Conservation (phyloP, 352 stramenopile species). For the Detonula confervacea region DNA sequence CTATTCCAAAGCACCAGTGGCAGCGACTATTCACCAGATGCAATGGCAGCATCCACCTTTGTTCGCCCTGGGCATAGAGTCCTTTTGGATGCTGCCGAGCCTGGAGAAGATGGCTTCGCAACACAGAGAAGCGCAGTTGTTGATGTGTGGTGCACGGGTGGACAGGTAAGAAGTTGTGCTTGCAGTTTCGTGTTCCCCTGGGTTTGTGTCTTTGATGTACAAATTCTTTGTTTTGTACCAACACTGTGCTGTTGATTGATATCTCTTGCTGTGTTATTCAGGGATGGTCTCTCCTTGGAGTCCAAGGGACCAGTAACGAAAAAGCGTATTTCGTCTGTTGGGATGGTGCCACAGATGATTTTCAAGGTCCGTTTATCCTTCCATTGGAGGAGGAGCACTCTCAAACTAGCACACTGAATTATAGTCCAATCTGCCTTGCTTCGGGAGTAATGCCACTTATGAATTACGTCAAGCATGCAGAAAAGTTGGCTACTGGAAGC, state of each 20-base stretch:
- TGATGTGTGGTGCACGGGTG: constrained; percentile 51
- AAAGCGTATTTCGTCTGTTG: constrained; percentile 76
- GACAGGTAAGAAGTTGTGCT: constrained; percentile 37
- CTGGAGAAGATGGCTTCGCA: background rate
- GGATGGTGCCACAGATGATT: constrained; percentile 68
- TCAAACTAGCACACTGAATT: constrained; percentile 6
- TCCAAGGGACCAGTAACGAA: constrained; percentile 8
- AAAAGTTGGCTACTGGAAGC: constrained; percentile 11
- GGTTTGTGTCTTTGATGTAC: too few species aligned
- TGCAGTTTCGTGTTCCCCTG: too few species aligned
- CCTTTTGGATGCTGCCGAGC: constrained; percentile 9
- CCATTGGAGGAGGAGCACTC: too few species aligned
- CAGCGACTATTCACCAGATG: background rate
- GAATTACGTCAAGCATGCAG: constrained; percentile 28
- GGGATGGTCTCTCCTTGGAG: constrained; percentile 78
- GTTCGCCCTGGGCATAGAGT: constrained; percentile 40
- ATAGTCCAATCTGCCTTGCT: constrained; percentile 9
- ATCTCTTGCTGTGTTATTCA: constrained; percentile 43
- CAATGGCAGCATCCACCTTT: constrained; percentile 29
- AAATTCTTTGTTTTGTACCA: too few species aligned
- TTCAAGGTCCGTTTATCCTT: constrained; percentile 57
- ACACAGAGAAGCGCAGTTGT: background rate
- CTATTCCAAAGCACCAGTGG: background rate
- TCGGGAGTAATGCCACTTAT: constrained; percentile 46
- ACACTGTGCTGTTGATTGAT: too few species aligned